Conservation (phyloP, 1,284 basidiomycete species). For the Irpex lacteus region DNA sequence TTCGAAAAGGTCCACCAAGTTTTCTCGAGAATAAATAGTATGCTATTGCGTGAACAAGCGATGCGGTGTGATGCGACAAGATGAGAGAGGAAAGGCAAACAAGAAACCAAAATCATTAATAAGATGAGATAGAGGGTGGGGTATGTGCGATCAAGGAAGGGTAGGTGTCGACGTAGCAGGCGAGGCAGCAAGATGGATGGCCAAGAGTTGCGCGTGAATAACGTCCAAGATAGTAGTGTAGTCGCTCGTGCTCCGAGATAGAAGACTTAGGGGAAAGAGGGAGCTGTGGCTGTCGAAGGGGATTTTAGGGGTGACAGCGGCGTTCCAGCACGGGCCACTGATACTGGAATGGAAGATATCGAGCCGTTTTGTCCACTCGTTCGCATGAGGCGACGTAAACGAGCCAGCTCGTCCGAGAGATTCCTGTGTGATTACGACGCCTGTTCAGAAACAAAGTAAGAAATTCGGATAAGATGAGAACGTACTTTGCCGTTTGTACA, state of each 20-base stretch:
- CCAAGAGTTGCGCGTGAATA: neutral
- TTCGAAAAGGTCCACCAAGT: neutral
- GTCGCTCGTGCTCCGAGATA: no score
- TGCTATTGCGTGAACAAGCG: no score
- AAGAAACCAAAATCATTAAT: neutral
- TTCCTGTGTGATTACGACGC: slow-evolving; percentile 34
- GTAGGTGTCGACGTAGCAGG: neutral
- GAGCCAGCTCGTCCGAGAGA: slow-evolving; percentile 57
- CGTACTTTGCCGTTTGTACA: slow-evolving; percentile 59
- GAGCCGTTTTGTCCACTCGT: slow-evolving; percentile 25
- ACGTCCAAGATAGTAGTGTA: neutral
- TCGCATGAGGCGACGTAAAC: slow-evolving; percentile 70
- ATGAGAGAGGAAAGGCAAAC: neutral
- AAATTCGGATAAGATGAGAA: slow-evolving; percentile 8
- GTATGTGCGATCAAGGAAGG: neutral
- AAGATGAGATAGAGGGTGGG: neutral
- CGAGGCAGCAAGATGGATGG: neutral
- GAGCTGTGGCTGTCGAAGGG: neutral
- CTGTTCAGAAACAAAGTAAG: neutral
- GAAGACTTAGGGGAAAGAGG: neutral
- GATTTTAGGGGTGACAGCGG: neutral
- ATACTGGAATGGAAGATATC: slow-evolving; percentile 2
- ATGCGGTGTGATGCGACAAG: neutral
- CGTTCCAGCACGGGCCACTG: neutral
- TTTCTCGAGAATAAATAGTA: no score